Evolutionary conservation across 2,329 filamentous ascomycete species (phyloP).

Genomic region (Colletotrichum truncatum): DNA sequence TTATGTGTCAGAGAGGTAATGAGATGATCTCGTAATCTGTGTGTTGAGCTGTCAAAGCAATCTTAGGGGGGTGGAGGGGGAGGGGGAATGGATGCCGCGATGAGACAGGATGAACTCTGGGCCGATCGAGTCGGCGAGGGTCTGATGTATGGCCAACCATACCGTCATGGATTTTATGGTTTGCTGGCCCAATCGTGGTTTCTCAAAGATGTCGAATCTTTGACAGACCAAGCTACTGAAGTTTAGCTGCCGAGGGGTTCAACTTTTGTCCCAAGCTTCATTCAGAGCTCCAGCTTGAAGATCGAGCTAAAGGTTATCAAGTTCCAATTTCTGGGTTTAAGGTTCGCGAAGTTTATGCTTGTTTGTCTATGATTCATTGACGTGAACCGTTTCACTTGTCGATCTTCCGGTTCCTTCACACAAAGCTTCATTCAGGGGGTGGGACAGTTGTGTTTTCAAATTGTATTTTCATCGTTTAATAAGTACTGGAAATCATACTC

Average conservation of each 20-base stretch:
- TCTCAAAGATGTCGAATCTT: background rate
- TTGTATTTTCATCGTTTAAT: too few species aligned
- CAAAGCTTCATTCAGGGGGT: too few species aligned
- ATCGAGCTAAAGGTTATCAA: background rate
- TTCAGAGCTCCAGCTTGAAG: background rate
- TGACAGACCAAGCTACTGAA: background rate
- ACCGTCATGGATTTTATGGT: background rate
- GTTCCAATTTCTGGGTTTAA: background rate
- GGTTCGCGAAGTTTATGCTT: slow-evolving; percentile 1
- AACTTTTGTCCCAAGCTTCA: background rate
- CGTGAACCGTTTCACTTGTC: background rate
- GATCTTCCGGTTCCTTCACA: too few species aligned
- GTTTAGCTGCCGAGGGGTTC: background rate
- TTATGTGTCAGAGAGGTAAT: background rate
- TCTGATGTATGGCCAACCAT: background rate
- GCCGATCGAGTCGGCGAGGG: background rate
- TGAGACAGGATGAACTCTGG: background rate
- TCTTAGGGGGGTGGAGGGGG: background rate
- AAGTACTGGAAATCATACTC: too few species aligned
- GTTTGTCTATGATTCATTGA: background rate
- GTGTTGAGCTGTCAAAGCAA: background rate
- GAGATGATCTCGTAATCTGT: background rate
- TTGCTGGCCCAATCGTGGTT: background rate
- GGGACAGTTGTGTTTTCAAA: too few species aligned
- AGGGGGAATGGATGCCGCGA: background rate